Evolutionary conservation across 345 rosid species (phyloP).

Genomic region (Dipteronia sinensis): DNA sequence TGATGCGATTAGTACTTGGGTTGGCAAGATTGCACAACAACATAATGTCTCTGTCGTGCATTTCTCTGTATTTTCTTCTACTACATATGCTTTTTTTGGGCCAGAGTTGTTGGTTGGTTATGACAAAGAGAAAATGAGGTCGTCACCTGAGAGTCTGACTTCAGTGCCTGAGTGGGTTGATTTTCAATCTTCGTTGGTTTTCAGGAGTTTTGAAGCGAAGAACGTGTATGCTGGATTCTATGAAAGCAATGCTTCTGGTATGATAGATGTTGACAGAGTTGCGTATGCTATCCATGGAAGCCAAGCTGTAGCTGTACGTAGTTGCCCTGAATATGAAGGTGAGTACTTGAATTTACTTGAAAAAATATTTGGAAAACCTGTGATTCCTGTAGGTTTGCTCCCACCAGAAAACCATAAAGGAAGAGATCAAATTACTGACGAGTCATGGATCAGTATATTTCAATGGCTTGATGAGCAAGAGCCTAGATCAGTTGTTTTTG

Average conservation of each 20-base stretch:
- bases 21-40: background rate
- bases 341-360: conserved; percentile 12
- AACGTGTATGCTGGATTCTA: background rate
- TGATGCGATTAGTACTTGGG: background rate
- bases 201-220: conserved; percentile 3
- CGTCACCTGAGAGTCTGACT: conserved; percentile 16
- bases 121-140: background rate
- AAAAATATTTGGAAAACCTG: conserved; percentile 7
- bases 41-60: background rate
- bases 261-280: conserved; percentile 8
- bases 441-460: background rate
- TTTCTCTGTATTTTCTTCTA: background rate
- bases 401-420: conserved; percentile 10
- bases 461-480: background rate
- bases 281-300: background rate
- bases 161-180: conserved; percentile 19
- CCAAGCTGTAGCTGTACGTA: conserved; percentile 24
- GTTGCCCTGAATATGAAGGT: conserved; percentile 22
- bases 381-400: conserved; percentile 25
- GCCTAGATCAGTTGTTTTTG: background rate
- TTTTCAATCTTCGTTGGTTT: conserved; percentile 25
- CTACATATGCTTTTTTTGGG: background rate
- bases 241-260: conserved; percentile 22
- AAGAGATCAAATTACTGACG: background rate
- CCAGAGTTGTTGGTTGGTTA: background rate